phyloP scores from a whole-genome alignment of 2,329 filamentous ascomycete species.

The Beauveria australis region DNA sequence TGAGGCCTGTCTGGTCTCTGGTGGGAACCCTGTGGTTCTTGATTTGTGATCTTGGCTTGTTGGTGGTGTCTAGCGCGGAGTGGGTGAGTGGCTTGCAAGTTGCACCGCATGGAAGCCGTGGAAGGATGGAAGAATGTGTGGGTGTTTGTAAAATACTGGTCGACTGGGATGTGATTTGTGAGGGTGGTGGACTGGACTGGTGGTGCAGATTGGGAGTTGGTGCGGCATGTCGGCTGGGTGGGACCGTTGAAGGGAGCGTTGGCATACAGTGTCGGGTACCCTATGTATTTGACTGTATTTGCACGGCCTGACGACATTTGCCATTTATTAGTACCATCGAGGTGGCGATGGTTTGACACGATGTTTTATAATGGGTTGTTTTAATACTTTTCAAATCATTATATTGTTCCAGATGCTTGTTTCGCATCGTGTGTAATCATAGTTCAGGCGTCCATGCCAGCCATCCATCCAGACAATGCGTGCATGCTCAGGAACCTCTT shows the following conservation, averaged over 20 bases:
- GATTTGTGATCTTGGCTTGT: neutral
- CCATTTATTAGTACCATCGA: neutral
- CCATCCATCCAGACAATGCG: too few relatives aligned
- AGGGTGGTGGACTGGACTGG: neutral
- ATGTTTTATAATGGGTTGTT: neutral
- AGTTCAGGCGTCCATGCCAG: too few relatives aligned
- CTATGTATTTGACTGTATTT: neutral
- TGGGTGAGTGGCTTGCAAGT: neutral
- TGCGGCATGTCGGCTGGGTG: neutral
- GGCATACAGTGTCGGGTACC: neutral
- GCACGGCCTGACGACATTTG: constrained; percentile 8
- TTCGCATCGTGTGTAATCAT: neutral
- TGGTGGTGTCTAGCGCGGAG: neutral
- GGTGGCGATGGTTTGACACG: neutral
- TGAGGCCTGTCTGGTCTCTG: neutral
- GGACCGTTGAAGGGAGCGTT: too few relatives aligned
- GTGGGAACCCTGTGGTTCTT: neutral
- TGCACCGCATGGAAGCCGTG: neutral
- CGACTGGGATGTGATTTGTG: neutral
- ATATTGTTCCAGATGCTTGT: too few relatives aligned
- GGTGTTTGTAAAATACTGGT: neutral
- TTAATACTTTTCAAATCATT: neutral
- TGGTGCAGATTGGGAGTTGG: neutral
- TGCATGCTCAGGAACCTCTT: too few relatives aligned
- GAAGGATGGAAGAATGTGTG: constrained; percentile 1